Conservation (phyloP, 768 basidiomycete genomes). For the Panellus pusillus region DNA sequence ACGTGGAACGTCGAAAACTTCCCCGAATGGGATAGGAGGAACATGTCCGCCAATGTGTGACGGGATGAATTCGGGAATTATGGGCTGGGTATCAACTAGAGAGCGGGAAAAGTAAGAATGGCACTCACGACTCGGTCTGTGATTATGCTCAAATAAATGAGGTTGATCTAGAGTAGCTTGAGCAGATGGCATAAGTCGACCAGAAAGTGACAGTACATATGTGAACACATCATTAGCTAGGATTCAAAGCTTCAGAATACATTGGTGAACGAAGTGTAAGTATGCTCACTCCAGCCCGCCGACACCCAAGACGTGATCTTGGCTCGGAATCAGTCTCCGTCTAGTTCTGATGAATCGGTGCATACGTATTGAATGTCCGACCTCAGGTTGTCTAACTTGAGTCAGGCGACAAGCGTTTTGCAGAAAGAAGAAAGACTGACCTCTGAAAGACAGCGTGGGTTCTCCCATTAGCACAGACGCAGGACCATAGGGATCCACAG, state of each 20-base stretch:
- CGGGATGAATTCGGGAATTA: slow-evolving; percentile 46
- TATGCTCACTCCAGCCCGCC: slow-evolving; percentile 71
- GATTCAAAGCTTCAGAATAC: slow-evolving; percentile 11
- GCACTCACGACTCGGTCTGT: slow-evolving; percentile 45
- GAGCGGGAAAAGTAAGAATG: slow-evolving; percentile 45
- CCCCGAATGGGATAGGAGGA: slow-evolving; percentile 54
- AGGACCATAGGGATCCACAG: slow-evolving; percentile 19
- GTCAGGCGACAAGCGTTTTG: background rate
- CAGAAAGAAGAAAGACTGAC: slow-evolving; percentile 29
- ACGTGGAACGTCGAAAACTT: slow-evolving; percentile 60
- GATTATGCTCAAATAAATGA: slow-evolving; percentile 59
- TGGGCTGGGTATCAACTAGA: too few relatives aligned
- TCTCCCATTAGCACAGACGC: slow-evolving; percentile 36
- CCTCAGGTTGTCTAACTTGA: slow-evolving; percentile 57
- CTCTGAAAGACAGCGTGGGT: slow-evolving; percentile 60
- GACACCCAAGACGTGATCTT: slow-evolving; percentile 68
- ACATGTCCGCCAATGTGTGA: slow-evolving; percentile 52
- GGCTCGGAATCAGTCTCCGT: too few relatives aligned
- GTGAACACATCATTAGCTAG: slow-evolving; percentile 80
- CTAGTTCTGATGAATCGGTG: too few relatives aligned
- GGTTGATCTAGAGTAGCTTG: slow-evolving; percentile 40
- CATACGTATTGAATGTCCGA: slow-evolving; percentile 51
- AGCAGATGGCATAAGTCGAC: background rate
- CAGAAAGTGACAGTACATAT: slow-evolving; percentile 42
- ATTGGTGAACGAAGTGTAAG: background rate